Evolutionary conservation across 208 protist genomes (phyloP), one percentile per base, ranked within the genome.

Genomic region (Leptomonas pyrrhocoris): DNA sequence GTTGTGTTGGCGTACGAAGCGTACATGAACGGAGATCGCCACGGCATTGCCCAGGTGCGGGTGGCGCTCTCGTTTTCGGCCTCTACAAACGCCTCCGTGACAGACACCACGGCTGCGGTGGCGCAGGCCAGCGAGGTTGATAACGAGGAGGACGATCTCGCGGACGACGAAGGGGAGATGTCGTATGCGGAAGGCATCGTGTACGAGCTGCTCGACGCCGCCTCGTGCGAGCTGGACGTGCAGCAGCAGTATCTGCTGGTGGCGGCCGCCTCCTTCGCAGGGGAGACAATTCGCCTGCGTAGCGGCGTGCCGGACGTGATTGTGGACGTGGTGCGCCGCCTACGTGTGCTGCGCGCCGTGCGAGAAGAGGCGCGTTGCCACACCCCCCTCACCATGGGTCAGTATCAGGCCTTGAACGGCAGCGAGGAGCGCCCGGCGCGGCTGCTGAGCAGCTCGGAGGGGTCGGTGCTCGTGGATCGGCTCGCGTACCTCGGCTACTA

Each of bases 241-340:
- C 70, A 80, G 23, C 79, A 68, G 64, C 81, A 90, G 62, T 58
- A 79, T 61, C 66, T 63, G n/a, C 43, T 88, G 12, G 59, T 90
- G 28, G 23, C 74, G 3, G 74, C 81, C 16, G 81, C 79, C 27
- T 77, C 66, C 27, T 87, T 82, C 38, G 70, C 65, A 3, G 31
- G 60, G n/a, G 77, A 79, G 36, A 72, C 70, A 21, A 75, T 65
- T 19, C 60, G 60, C 38, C 48, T 70, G 15, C 54, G 76, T 21
- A 63, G 68, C 12, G 57, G 46, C 4, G 68, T 71, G 30, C 54
- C 70, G 23, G 74, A 83, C 21, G 58, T 59, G 3, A 68, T 83
- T 27, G 62, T 77, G 25, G 76, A 80, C 43, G 81, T 86, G 15
- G 74, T 80, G 58, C 72, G 61, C 8, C 72, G 81, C 11, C 61